Evolutionary conservation across 129 eudicot species (phyloP).

Genomic region (Calendula officinalis): DNA sequence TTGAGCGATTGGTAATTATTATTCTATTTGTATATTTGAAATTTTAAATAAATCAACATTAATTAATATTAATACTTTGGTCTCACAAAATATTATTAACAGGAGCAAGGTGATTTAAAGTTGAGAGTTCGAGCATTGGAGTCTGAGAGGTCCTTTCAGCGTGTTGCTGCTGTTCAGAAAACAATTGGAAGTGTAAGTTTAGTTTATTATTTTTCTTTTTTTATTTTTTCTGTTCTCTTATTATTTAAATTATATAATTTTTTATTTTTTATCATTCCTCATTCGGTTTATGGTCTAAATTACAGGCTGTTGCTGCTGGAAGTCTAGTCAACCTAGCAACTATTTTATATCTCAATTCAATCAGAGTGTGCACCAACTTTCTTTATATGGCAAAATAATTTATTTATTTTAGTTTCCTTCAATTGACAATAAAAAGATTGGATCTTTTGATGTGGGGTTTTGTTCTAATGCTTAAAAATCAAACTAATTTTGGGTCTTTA

Average conservation of each 20-base stretch:
- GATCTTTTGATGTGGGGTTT: slow-evolving; percentile 2
- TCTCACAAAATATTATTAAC: slow-evolving; percentile 6
- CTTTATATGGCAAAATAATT: neutral
- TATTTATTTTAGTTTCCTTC: neutral
- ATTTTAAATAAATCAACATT: neutral
- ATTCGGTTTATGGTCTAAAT: slow-evolving; percentile 12
- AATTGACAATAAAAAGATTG: neutral
- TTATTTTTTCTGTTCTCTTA: neutral
- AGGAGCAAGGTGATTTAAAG: slow-evolving; percentile 99
- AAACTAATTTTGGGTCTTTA: neutral
- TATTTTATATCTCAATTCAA: slow-evolving; percentile 64
- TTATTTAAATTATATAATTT: neutral
- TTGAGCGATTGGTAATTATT: slow-evolving; percentile 75
- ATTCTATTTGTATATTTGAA: slow-evolving; percentile 18
- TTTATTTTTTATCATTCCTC: slow-evolving; percentile 2
- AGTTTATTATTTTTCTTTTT: neutral
- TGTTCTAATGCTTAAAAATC: neutral
- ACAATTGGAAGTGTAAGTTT: slow-evolving; percentile 82
- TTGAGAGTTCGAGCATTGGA: slow-evolving; percentile 92
- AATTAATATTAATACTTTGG: neutral
- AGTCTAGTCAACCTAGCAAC: slow-evolving; percentile 87
- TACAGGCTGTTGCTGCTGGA: slow-evolving; percentile 97
- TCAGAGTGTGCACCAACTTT: slow-evolving; percentile 50
- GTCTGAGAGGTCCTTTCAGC: slow-evolving; percentile 95
- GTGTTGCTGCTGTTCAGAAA: slow-evolving; percentile 95